Evolutionary conservation across 1,284 basidiomycete genomes (phyloP), one percentile per base, ranked within the genome.

Genomic region (Apiotrichum gamsii): DNA sequence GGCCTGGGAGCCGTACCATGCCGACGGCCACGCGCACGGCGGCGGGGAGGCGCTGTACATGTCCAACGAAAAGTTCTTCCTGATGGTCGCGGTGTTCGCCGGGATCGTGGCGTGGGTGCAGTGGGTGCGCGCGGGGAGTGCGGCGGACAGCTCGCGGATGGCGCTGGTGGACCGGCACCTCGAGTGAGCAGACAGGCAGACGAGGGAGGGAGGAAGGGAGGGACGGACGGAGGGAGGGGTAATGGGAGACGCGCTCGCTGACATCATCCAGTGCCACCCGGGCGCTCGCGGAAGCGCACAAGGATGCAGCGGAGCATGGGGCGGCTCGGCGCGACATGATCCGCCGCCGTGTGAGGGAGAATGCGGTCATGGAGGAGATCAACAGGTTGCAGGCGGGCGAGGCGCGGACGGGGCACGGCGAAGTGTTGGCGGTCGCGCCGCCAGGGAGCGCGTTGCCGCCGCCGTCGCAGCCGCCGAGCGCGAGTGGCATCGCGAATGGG

Each of bases 101-200:
- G 54, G 47, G 2, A 30, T 52, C 6, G 31, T 31, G 5, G 15
- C 31, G 5, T 42, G 43, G 11, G 15, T 42, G 25, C 45, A 52
- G 48, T 35, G 21, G 15, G 13, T 34, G 24, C 51, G 64, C 20
- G 21, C 64, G n/a, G 54, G 57, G 15, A 39, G 38, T 16, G 52
- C 57, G 2, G 44, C 57, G 5, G 60, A 65, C 10, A 50, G 43
- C 5, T 47, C 58, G 19, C 52, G 58, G 10, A 60, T 65, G 16
- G 31, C 61, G 14, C 44, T 68, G 16, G 51, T 65, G 23, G 54
- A 58, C 25, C 57, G 62, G 33, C 65, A 71, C 51, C 28, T 62
- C 15, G 58, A 58, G 70, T 72, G 47, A 59, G 69, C 61, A 28
- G 25, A 11, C n/a, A n/a, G n/a, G n/a, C n/a, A 11, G 25, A 28